These are phyloP conservation scores for Aspergillus aculeatus DNA, from an alignment of 2,329 filamentous ascomycete genomes.

Conservation along the genomic window DNA sequence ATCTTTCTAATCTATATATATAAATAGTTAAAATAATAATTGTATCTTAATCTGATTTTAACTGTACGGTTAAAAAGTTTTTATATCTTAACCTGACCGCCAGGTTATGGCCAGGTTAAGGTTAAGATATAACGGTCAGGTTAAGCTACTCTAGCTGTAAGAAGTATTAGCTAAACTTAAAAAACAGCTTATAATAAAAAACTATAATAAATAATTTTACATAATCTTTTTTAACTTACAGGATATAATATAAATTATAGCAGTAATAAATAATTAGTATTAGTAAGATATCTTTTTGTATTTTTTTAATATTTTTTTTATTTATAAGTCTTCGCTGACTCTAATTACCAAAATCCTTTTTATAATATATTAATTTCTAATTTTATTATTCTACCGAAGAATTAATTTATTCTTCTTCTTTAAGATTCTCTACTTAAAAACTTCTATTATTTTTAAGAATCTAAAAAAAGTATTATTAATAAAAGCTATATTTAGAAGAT, in stretches of 20 bases:
- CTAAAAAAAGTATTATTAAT: constrained; percentile 5
- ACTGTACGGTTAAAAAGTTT: no score
- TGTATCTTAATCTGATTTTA: no score
- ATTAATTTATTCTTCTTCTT: constrained; percentile 6
- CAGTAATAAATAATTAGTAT: constrained; percentile 9
- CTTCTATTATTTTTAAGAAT: not conserved
- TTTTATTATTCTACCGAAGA: constrained; percentile 9
- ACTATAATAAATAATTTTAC: no score
- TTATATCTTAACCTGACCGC: no score
- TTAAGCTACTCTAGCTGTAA: no score
- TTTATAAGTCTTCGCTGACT: constrained; percentile 8
- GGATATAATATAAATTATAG: constrained; percentile 7
- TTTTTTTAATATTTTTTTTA: constrained; percentile 1
- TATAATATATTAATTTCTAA: constrained; percentile 9
- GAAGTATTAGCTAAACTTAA: no score
- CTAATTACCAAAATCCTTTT: constrained; percentile 1
- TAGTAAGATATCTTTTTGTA: constrained; percentile 1
- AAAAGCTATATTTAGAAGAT: constrained; percentile 9
- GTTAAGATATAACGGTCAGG: no score
- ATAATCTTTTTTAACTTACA: not conserved
- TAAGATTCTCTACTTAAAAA: constrained; percentile 14
- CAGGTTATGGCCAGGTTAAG: no score
- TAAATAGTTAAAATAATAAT: no score
- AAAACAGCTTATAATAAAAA: no score
- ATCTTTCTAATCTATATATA: no score